Evolutionary conservation across 495 filamentous ascomycete genomes (phyloP), one percentile per base, ranked within the genome.

Genomic region (Oidiodendron maius): DNA sequence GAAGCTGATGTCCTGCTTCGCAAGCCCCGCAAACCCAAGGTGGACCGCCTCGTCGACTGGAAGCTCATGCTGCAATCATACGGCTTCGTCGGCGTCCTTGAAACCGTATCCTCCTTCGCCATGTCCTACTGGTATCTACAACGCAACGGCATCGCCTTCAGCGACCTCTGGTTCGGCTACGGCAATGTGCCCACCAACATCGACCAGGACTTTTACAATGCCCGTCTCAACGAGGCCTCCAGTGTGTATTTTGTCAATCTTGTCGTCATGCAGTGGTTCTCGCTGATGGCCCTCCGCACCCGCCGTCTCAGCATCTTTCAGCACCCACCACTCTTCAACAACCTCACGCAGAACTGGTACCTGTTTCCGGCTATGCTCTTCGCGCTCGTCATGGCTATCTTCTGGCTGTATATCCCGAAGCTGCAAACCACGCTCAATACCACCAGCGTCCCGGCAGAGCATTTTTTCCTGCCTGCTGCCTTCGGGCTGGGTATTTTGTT

Each of bases 201-300:
- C 16, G 67, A 74, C 37, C 39, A 63, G 0, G 74, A 76, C 23
- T 75, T 63, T 42, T 74, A 68, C 42, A 68, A 62, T 4, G 57
- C 62, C 17, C 62, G 69, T 18, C 56, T 80, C 13, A 82, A 80
- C 48, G 69, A 73, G 37, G 82, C 79, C 17, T 80, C 75, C 22
- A 78, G 74, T 20, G 77, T 87, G 28, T 88, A 88, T 55, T 88
- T 89, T 52, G 75, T 87, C 24, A 85, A 75, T n/a, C 65, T 89
- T 8, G 81, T 89, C 5, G 75, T 84, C 3, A 83, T 83, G 80
- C 84, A 87, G 75, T 84, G 76, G 68, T 85, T 84, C 65, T 85
- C 81, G 57, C 69, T 87, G 10, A 70, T 87, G 44, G 74, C 71
- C 4, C 66, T 83, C 4, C 76, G 83, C 15, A 86, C 80, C 9